These are phyloP conservation scores for Musa itinerans DNA, from an alignment of 176 grass and related monocot genomes.

Conservation along the genomic window DNA sequence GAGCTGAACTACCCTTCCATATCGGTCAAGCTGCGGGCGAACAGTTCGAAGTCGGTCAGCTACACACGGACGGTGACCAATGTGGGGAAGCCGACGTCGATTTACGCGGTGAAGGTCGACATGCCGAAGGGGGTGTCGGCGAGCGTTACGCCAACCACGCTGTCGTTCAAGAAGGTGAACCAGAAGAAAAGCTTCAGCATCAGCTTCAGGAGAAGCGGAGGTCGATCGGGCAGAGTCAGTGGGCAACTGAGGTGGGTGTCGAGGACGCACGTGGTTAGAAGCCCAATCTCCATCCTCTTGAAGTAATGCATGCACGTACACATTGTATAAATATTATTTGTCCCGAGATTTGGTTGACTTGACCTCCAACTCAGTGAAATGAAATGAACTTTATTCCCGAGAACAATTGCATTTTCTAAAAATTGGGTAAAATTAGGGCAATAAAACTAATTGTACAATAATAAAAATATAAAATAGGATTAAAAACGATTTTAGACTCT, in stretches of 20 bases:
- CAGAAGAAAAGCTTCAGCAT: not conserved
- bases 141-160: not conserved
- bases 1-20: conserved; percentile 18
- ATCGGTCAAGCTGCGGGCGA: not conserved
- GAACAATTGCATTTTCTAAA: no score
- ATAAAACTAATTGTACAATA: no score
- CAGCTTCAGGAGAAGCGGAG: not conserved
- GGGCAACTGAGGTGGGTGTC: conserved; percentile 14
- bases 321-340: no score
- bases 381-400: no score
- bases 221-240: not conserved
- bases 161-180: not conserved
- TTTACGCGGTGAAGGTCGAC: not conserved
- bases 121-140: not conserved
- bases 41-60: not conserved
- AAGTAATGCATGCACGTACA: no score
- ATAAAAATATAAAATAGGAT: no score
- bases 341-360: no score
- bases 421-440: no score
- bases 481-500: no score
- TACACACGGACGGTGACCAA: conserved; percentile 5
- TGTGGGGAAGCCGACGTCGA: not conserved
- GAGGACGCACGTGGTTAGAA: not conserved
- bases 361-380: no score
- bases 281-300: no score